Percentiles rank a stretch among this genome's conserved stretches.
Evolutionary conservation across 1,284 basidiomycete species (phyloP).

Genomic region (Pascua sp.): DNA sequence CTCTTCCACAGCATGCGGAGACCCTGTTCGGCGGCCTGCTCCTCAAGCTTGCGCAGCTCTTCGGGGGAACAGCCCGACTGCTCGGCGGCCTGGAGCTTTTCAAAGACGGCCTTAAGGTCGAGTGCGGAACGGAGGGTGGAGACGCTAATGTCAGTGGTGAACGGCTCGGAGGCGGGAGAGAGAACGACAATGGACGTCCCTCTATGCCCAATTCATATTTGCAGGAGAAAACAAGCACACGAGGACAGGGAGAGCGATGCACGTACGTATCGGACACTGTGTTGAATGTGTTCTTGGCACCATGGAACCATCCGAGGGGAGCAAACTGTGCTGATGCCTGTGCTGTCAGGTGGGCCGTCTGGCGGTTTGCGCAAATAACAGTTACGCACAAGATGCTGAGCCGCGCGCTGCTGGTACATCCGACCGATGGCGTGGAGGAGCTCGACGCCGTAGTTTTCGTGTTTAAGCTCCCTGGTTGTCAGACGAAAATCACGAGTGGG

Average conservation of each 20-base stretch:
- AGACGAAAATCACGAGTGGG: no score
- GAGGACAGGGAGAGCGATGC: neutral
- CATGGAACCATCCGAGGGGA: constrained; percentile 74
- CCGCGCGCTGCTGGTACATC: constrained; percentile 79
- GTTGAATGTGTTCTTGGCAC: constrained; percentile 89
- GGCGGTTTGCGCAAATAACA: neutral
- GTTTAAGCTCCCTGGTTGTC: constrained; percentile 65
- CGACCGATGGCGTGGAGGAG: constrained; percentile 87
- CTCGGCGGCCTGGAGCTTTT: constrained; percentile 89
- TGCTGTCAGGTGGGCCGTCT: neutral
- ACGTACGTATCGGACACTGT: constrained; percentile 87
- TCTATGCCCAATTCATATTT: no score
- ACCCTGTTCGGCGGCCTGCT: constrained; percentile 93
- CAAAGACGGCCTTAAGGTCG: constrained; percentile 91
- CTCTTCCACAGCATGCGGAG: constrained; percentile 85
- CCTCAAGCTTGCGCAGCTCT: constrained; percentile 84
- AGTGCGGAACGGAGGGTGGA: constrained; percentile 63
- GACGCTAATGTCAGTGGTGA: constrained; percentile 56
- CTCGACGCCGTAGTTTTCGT: constrained; percentile 90
- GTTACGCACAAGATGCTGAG: constrained; percentile 47
- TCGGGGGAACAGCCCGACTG: constrained; percentile 81
- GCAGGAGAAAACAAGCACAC: no score
- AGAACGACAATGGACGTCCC: neutral
- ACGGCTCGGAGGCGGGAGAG: no score
- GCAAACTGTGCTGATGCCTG: constrained; percentile 60